phyloP scores from a whole-genome alignment of 2,329 filamentous ascomycete genomes.

The Curvularia sp. region DNA sequence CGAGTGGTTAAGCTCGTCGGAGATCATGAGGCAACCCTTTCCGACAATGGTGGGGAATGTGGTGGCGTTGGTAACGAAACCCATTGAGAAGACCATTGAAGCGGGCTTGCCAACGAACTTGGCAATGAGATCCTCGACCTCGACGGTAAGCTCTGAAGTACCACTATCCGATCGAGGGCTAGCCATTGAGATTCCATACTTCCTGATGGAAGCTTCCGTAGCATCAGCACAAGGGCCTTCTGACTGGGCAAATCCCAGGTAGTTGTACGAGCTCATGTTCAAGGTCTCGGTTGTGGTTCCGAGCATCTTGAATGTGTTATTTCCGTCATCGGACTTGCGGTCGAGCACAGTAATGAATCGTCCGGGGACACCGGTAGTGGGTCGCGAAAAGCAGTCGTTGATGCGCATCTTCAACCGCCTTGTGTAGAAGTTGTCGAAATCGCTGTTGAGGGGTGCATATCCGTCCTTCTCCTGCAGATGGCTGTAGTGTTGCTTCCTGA shows the following conservation, averaged over 20 bases:
- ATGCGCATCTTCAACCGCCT: conserved; percentile 90
- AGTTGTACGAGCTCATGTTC: conserved; percentile 99
- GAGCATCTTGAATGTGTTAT: conserved; percentile 85
- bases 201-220: conserved; percentile 83
- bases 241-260: conserved; percentile 96
- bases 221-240: conserved; percentile 95
- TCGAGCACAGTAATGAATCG: conserved; percentile 93
- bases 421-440: conserved; percentile 99
- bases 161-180: conserved; percentile 85
- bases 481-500: conserved; percentile 85
- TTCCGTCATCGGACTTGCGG: conserved; percentile 89
- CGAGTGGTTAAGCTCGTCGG: conserved; percentile 96
- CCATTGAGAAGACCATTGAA: conserved; percentile 98
- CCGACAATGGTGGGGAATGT: conserved; percentile 90
- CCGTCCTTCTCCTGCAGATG: conserved; percentile 84
- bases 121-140: conserved; percentile 90
- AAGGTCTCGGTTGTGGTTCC: conserved; percentile 93
- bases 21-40: conserved; percentile 93
- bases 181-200: conserved; percentile 82
- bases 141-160: conserved; percentile 83
- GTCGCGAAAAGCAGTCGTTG: conserved; percentile 94
- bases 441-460: conserved; percentile 93
- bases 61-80: conserved; percentile 93
- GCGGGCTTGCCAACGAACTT: conserved; percentile 92
- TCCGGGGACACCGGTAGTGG: conserved; percentile 91